Evolutionary conservation across 2,329 filamentous ascomycete species (phyloP), one percentile per base, ranked within the genome.

Genomic region (Corniculantispora saksenae): DNA sequence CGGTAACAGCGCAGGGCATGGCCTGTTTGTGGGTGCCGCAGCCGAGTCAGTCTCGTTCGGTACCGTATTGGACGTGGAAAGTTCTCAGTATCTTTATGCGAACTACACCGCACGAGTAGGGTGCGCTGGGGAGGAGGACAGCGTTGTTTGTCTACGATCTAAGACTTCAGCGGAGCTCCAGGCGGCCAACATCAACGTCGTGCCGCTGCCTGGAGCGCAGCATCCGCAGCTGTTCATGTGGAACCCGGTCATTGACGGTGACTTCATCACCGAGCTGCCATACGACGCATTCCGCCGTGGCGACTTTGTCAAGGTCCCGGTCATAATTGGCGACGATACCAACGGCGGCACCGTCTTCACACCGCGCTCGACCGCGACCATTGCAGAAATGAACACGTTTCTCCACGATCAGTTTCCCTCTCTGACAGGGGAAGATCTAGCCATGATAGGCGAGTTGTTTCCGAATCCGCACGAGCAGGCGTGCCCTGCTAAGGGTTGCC

Each of bases 21-120:
- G 84, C 32, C 85, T 84, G 68, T 73, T 74, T 1, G 82, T 79
- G 6, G 82, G 74, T 62, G 79, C 47, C 83, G 23, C 73, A 77
- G 29, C 80, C 84, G 70, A 82, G 81, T 13, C 71, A 80, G 9
- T 85, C 84, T 72, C 80, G 83, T 68, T 83, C 83, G 4, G 75
- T 79, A 0, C 82, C 83, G 64, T 80, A 79, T 0, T 82, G 1
- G 58, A 70, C 1, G 79, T 83, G 47, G 73, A 83, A 3, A 80
- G 83, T 69, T 83, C 79, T 67, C 82, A 84, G 70, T 83, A 62
- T 17, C 47, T 62, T 17, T 25, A 48, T 8, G 13, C 25, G 7
- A 73, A 47, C 12, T 53, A 38, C 29, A 40, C 43, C 17, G 21
- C 59, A 13, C 32, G 43, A 4, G 3, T 84, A 70, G 67, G 70